Base-by-base conservation (phyloP, 164 flowering plant species). In the Piper betle region DNA sequence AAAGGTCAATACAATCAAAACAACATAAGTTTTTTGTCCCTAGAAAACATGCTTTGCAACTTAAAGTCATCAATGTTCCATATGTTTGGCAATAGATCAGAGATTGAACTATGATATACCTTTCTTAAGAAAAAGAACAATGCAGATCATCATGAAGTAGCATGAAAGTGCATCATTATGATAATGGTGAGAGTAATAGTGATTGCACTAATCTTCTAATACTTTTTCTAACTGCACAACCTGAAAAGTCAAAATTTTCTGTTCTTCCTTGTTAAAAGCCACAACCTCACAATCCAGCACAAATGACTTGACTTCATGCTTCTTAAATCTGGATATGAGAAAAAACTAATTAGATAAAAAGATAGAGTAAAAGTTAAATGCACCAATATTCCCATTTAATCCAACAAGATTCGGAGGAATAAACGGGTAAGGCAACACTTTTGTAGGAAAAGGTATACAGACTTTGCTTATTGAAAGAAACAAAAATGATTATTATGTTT, bases 221-320 rank as follows among this genome's bases (percentile, higher is more conserved):
- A 55, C 12, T 13, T 38, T 5, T 8, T 25, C 8, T 7, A 56
- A 48, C 4, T 37, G 58, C 37, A 54, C 62, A 72, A 94, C 99
- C 97, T 94, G 96, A 61, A 94, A 94, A 9, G 99, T 91, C 61
- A 81, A 75, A 62, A 94, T 91, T 74, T 79, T 87, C 75, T 80
- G 67, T 61, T 83, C 83, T 65, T 78, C 88, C 59, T 83, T 82
- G 62, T 88, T 94, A 77, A 79, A 91, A 55, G 93, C 97, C 73
- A 94, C 99, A 73, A 94, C 71, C 76, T 94, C 97, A 62, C 97
- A 91, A 66, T 94, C 99, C 62, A 94, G 75, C 69, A 94, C 84
- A 81, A 94, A 91, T 41, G 96, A 94, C 25, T 40, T 75, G 15
- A 87, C 81, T 61, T 82, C 68, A 25, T 89, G 58, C 69, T 84